Conservation (phyloP, 2,329 filamentous ascomycete species). For the Lachnellula occidentalis region DNA sequence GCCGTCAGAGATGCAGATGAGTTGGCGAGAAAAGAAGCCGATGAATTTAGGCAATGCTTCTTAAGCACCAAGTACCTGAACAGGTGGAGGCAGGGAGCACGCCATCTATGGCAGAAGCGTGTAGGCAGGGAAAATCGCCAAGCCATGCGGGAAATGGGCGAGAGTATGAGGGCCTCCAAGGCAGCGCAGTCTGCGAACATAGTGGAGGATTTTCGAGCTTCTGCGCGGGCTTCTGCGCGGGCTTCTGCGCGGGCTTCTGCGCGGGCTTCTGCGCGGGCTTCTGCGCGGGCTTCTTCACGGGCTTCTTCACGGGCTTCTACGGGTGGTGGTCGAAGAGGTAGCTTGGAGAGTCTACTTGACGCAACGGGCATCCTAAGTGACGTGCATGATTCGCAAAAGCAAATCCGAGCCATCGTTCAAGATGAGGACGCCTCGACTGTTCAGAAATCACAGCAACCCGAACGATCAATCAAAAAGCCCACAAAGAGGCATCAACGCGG, state of each 20-base stretch:
- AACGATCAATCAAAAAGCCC: constrained; percentile 11
- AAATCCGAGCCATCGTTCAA: constrained; percentile 18
- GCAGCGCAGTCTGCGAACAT: constrained; percentile 22
- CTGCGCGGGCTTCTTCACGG: constrained; percentile 22
- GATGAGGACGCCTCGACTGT: constrained; percentile 2
- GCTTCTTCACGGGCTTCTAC: constrained; percentile 24
- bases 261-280: constrained; percentile 24
- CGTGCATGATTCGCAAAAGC: constrained; percentile 18
- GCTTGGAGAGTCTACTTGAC: constrained; percentile 25
- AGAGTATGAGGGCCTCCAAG: constrained; percentile 24
- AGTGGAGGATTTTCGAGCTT: constrained; percentile 30
- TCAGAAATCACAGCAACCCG: constrained; percentile 19
- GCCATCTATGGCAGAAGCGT: constrained; percentile 21
- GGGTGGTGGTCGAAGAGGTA: constrained; percentile 15
- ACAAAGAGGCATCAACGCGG: constrained; percentile 18
- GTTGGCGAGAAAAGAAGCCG: constrained; percentile 18
- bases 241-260: constrained; percentile 24
- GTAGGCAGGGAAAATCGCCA: constrained; percentile 27
- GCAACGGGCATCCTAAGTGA: constrained; percentile 23
- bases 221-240: constrained; percentile 22
- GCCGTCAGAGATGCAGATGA: constrained; percentile 18
- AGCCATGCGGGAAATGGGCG: constrained; percentile 25
- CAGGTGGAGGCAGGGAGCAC: constrained; percentile 25
- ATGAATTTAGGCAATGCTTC: constrained; percentile 23
- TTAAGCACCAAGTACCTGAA: constrained; percentile 28